Base-by-base conservation (phyloP, 352 stramenopile genomes). In the Hyaloperonospora arabidopsidis region DNA sequence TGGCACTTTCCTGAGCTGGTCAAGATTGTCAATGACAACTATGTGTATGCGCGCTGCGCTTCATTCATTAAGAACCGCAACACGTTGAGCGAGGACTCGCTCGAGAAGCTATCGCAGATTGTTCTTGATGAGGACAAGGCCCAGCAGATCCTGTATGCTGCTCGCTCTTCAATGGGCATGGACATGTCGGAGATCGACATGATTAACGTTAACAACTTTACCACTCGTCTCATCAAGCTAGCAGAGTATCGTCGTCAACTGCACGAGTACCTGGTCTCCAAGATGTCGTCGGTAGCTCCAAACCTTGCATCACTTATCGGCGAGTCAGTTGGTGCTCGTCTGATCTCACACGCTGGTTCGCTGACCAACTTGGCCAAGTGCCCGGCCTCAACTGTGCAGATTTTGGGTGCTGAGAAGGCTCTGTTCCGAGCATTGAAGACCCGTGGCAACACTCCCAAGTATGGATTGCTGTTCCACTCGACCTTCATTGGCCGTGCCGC, bases 1-100 rank as follows among this genome's bases (percentile, higher is more conserved):
- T 99, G 97, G 97, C 97, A 99, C 74, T 99, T 99, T 75, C 97
- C 97, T 14, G 97, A 99, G 83, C 82, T 99, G 32, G 90, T 97
- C 55, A 97, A 99, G 68, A 96, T 99, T 62, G 95, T 99, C 45
- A 98, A 98, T 64, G 97, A 99, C 79, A 99, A 99, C 76, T 99
- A 98, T 73, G 86, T 99, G 59, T 99, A 98, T 85, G 96, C 96
- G 10, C 84, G 95, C 38, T 96, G 91, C 54, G 97, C 96, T 54
- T 90, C 95, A 21, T 98, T 95, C 70, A 98, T 99, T 79, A 95
- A 98, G 73, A 95, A 98, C 68, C 79, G 81, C 57, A 85, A 54
- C 59, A 84, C 75, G 38, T 67, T 95, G 14, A 76, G 64, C 23
- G 84, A 95, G 45, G 86, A 93, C 54, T 88, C 74, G 57, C 61